These are phyloP conservation scores for Hypoxylon sp. DNA, from an alignment of 2,329 filamentous ascomycete species.

Conservation along the genomic window DNA sequence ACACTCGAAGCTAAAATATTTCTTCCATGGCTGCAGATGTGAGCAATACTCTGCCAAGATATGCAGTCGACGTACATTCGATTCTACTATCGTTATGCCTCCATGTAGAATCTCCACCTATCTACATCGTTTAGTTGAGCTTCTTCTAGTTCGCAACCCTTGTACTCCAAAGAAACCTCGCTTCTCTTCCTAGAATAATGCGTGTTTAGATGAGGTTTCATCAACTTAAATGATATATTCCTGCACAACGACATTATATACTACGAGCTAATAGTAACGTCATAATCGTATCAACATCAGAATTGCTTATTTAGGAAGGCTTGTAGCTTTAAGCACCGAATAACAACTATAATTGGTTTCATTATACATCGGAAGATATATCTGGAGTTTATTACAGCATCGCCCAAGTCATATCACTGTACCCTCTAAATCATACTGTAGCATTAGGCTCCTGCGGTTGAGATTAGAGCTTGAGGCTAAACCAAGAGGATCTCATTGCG, in stretches of 20 bases:
- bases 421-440: constrained; percentile 9
- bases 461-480: background rate
- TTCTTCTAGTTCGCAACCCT: background rate
- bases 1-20: background rate
- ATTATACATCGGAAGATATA: background rate
- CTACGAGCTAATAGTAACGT: background rate
- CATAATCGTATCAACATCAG: background rate
- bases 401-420: constrained; percentile 1
- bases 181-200: background rate
- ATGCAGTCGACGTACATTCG: constrained; percentile 2
- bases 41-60: constrained; percentile 13
- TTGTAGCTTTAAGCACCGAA: background rate
- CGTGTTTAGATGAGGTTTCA: too few relatives aligned
- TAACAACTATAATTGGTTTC: background rate
- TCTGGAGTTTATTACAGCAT: background rate
- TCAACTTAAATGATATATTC: background rate
- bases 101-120: background rate
- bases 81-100: constrained; percentile 1
- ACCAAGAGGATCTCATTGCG: background rate
- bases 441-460: background rate
- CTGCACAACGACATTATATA: background rate
- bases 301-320: background rate
- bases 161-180: background rate
- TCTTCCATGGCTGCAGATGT: background rate
- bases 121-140: background rate